These are phyloP conservation scores for Epichloe amarillans DNA, from an alignment of 2,329 filamentous ascomycete genomes.

Conservation along the genomic window DNA sequence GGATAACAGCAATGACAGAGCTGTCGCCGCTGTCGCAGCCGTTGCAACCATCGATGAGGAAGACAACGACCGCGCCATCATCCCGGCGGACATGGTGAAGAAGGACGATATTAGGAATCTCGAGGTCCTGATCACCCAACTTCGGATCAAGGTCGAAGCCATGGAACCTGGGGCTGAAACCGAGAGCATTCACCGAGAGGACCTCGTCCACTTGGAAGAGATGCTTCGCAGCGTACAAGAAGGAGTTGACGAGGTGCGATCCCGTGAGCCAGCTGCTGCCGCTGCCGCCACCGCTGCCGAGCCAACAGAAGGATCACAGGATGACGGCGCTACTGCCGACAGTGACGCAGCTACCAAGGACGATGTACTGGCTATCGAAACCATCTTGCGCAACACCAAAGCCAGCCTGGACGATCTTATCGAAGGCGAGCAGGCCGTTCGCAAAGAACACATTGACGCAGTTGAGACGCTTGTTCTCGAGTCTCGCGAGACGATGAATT, in stretches of 20 bases:
- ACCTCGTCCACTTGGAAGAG: conserved; percentile 42
- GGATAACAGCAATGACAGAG: conserved; percentile 36
- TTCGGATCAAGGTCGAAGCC: conserved; percentile 68
- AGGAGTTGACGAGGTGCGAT: conserved; percentile 31
- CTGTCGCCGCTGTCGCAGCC: conserved; percentile 44
- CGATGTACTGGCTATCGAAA: conserved; percentile 83
- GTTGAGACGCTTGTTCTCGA: conserved; percentile 57
- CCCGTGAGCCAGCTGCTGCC: conserved; percentile 13
- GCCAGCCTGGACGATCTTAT: conserved; percentile 71
- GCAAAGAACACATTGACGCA: conserved; percentile 50
- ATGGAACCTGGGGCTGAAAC: conserved; percentile 22
- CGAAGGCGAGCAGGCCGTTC: conserved; percentile 56
- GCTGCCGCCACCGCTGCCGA: conserved; percentile 8
- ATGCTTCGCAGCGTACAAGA: conserved; percentile 35
- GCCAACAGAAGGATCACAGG: conserved; percentile 7
- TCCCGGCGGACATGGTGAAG: conserved; percentile 39
- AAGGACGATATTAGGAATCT: conserved; percentile 73
- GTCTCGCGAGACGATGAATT: conserved; percentile 58
- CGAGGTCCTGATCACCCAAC: conserved; percentile 68
- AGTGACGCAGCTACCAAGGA: conserved; percentile 43
- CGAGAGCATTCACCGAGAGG: conserved; percentile 32
- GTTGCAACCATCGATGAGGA: conserved; percentile 26
- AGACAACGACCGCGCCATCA: conserved; percentile 13
- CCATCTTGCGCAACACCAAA: conserved; percentile 79
- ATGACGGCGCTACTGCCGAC: conserved; percentile 9